These are phyloP conservation scores for Pythium aphanidermatum DNA, from an alignment of 352 stramenopile species.

Conservation along the genomic window DNA sequence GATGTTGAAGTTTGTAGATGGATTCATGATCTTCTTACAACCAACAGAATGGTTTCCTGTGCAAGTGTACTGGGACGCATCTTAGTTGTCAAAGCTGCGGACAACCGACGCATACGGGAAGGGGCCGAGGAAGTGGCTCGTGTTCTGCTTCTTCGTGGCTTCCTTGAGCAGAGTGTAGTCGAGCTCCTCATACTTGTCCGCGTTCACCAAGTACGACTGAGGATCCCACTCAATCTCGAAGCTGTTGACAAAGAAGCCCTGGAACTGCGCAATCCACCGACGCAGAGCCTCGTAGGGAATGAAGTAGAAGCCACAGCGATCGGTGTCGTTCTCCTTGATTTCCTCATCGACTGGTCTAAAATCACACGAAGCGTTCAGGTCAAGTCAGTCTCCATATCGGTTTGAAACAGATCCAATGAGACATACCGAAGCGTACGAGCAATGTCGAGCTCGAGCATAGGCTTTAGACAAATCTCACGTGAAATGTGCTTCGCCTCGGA, in stretches of 20 bases:
- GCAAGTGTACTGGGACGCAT: too few relatives aligned
- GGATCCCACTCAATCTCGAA: constrained; percentile 71
- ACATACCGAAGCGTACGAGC: constrained; percentile 41
- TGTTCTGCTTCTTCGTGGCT: constrained; percentile 68
- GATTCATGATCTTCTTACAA: too few relatives aligned
- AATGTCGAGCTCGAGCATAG: constrained; percentile 70
- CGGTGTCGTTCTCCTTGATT: constrained; percentile 66
- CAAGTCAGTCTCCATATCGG: background rate
- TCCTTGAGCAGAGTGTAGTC: constrained; percentile 61
- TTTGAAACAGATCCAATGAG: background rate
- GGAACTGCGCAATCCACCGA: constrained; percentile 69
- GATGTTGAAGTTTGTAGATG: background rate
- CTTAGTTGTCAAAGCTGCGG: constrained; percentile 28
- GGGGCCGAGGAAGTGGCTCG: constrained; percentile 57
- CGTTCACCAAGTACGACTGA: constrained; percentile 63
- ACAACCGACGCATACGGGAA: constrained; percentile 72
- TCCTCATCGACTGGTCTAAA: constrained; percentile 41
- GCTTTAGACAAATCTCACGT: constrained; percentile 60
- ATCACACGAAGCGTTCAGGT: background rate
- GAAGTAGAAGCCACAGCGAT: constrained; percentile 80
- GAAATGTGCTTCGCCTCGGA: constrained; percentile 33
- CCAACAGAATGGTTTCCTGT: too few relatives aligned
- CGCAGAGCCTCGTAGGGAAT: constrained; percentile 75
- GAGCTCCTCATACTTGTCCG: constrained; percentile 33
- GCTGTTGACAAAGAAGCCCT: constrained; percentile 80